Conservation (phyloP, 2,329 filamentous ascomycete genomes). For the Xylariaceae sp. region DNA sequence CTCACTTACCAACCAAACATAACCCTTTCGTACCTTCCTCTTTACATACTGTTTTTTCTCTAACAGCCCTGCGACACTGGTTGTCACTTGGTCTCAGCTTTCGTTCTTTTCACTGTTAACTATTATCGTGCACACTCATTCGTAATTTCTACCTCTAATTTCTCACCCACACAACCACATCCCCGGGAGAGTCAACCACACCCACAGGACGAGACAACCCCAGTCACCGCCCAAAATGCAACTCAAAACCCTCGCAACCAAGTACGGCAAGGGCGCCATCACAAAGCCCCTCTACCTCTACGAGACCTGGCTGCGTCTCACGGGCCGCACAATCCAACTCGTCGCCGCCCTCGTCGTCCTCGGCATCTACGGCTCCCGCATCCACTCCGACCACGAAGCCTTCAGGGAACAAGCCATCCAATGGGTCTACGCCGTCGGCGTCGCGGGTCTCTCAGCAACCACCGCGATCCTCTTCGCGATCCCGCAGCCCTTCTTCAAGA, state of each 20-base stretch:
- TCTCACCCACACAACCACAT: too few species aligned
- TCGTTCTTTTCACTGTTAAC: background rate
- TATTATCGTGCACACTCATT: background rate
- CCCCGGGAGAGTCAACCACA: background rate
- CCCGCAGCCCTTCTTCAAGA: slow-evolving; percentile 33
- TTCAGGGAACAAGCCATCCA: slow-evolving; percentile 40
- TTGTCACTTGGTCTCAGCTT: slow-evolving; percentile 6
- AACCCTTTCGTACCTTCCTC: background rate
- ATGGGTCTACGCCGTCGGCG: slow-evolving; percentile 60
- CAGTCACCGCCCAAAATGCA: slow-evolving; percentile 13
- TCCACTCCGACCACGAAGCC: slow-evolving; percentile 40
- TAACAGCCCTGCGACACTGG: slow-evolving; percentile 15
- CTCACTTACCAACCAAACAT: background rate
- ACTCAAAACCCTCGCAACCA: slow-evolving; percentile 23
- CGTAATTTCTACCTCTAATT: background rate
- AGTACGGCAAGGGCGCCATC: slow-evolving; percentile 38
- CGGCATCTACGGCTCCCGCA: slow-evolving; percentile 62
- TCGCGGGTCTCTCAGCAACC: slow-evolving; percentile 49
- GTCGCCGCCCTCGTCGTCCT: slow-evolving; percentile 62
- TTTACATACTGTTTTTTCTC: background rate
- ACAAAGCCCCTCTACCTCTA: slow-evolving; percentile 43
- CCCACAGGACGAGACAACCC: background rate
- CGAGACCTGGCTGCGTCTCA: slow-evolving; percentile 43
- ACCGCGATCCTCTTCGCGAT: slow-evolving; percentile 43
- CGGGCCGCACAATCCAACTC: slow-evolving; percentile 63